phyloP scores from a whole-genome alignment of 2,329 filamentous ascomycete genomes.

The Hypomyces perniciosus region DNA sequence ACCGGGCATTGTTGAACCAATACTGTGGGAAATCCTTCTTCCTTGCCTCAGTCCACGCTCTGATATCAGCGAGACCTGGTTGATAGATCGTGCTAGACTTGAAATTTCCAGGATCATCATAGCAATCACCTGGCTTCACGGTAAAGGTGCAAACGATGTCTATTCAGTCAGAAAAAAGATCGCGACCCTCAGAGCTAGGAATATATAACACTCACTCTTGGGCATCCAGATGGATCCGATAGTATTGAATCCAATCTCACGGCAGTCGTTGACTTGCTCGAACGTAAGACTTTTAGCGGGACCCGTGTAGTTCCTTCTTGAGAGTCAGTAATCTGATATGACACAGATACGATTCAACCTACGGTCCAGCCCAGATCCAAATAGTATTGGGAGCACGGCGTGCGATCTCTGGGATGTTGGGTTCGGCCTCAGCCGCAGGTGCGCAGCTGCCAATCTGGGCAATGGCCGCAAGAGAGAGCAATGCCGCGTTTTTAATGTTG shows the following conservation, averaged over 20 bases:
- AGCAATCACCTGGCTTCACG: slow-evolving; percentile 5
- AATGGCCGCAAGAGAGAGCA: slow-evolving; percentile 8
- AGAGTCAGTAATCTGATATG: not conserved
- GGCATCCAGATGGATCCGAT: slow-evolving; percentile 6
- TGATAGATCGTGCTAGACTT: slow-evolving; percentile 1
- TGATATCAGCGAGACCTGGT: slow-evolving; percentile 3
- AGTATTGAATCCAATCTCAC: not conserved
- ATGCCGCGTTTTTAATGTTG: not conserved
- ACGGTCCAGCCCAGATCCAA: slow-evolving; percentile 7
- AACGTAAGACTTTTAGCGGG: slow-evolving; percentile 3
- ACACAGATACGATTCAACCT: not conserved
- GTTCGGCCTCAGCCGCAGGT: not conserved
- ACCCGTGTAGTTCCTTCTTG: slow-evolving; percentile 4
- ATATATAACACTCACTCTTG: not conserved
- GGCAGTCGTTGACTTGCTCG: slow-evolving; percentile 1
- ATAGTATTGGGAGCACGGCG: slow-evolving; percentile 4
- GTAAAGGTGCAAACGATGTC: slow-evolving; percentile 7
- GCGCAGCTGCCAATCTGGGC: slow-evolving; percentile 4
- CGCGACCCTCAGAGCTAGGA: not conserved
- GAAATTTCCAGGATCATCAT: slow-evolving; percentile 5
- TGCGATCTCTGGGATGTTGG: slow-evolving; percentile 4
- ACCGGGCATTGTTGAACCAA: slow-evolving; percentile 4
- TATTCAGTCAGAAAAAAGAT: not conserved
- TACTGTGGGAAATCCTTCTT: not conserved
- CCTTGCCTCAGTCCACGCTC: slow-evolving; percentile 1